These are phyloP conservation scores for Sistotremastrum niveocremeum DNA, from an alignment of 768 basidiomycete genomes.

Conservation along the genomic window DNA sequence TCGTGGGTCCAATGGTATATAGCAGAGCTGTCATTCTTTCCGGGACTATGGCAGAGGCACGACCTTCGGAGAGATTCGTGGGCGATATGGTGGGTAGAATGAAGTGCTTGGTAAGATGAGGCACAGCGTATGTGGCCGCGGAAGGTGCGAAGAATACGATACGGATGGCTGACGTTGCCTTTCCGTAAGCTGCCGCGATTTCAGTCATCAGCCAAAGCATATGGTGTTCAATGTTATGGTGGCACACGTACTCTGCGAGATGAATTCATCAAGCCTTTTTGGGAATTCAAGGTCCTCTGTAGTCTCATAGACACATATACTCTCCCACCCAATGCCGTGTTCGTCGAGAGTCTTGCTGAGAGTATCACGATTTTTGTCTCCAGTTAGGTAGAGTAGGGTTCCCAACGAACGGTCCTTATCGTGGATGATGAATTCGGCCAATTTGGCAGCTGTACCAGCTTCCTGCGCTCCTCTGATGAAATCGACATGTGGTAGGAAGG, in stretches of 20 bases:
- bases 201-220: no score
- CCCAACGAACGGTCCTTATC: constrained; percentile 9
- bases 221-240: no score
- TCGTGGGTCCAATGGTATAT: no score
- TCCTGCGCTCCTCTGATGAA: constrained; percentile 31
- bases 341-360: constrained; percentile 36
- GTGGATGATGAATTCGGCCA: constrained; percentile 48
- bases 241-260: no score
- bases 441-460: constrained; percentile 54
- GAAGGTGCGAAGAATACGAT: constrained; percentile 70
- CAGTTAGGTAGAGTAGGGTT: constrained; percentile 60
- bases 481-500: constrained; percentile 13
- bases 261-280: background rate
- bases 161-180: constrained; percentile 25
- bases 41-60: no score
- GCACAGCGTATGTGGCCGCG: constrained; percentile 41
- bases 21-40: no score
- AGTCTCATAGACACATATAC: constrained; percentile 62
- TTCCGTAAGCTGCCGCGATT: no score
- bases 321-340: constrained; percentile 30
- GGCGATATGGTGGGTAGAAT: constrained; percentile 15
- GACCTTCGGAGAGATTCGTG: background rate
- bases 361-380: constrained; percentile 76
- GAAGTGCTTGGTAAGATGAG: constrained; percentile 35
- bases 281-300: constrained; percentile 23